A percentile compares a stretch with the other conserved stretches of the same genome.
These are phyloP conservation scores for Perkinsus olseni DNA, from an alignment of 169 alveolate genomes.

Conservation along the genomic window DNA sequence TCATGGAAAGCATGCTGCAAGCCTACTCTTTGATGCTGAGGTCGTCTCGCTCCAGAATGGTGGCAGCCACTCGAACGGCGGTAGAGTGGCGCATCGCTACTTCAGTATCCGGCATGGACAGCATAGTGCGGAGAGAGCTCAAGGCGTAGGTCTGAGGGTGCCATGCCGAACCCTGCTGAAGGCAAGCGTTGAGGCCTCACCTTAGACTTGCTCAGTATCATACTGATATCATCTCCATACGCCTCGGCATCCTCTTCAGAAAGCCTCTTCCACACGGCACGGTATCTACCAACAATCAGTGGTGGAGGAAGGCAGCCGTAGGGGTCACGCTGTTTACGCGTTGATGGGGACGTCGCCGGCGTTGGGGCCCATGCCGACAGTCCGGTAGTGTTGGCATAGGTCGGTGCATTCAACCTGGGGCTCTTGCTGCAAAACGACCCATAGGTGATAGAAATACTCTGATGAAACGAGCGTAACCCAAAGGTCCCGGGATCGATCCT, in stretches of 20 bases:
- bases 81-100: not conserved
- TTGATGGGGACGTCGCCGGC: not conserved
- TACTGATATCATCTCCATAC: not conserved
- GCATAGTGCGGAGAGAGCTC: not conserved
- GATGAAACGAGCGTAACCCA: not conserved
- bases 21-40: not conserved
- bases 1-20: too few relatives aligned
- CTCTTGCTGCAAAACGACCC: not conserved
- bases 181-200: not conserved
- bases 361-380: not conserved
- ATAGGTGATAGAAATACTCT: not conserved
- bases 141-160: not conserved
- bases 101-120: not conserved
- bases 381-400: not conserved
- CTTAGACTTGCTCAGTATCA: not conserved
- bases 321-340: not conserved
- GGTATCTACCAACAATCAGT: not conserved
- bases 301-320: not conserved
- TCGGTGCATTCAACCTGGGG: not conserved
- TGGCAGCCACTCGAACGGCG: not conserved
- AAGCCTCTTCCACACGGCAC: not conserved
- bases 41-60: not conserved
- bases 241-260: not conserved
- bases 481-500: not conserved
- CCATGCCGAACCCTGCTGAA: not conserved